Evolutionary conservation across 2,329 filamentous ascomycete genomes (phyloP).

Genomic region (Clonostachys rhizophaga): DNA sequence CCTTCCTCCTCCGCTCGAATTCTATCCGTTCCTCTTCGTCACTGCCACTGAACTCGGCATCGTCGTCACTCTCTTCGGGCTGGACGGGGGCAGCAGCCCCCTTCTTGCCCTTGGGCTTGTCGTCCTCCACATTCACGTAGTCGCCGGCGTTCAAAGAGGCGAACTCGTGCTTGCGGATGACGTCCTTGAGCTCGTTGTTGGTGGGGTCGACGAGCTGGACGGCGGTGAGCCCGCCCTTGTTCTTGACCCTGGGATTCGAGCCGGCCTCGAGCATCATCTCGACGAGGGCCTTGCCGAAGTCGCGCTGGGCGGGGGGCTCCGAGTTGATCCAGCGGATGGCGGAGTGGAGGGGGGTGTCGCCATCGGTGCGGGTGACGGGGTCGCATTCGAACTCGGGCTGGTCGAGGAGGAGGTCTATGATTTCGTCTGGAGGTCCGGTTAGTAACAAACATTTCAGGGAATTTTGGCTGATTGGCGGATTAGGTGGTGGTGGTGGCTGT

Average conservation of each 20-base stretch:
- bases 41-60: constrained; percentile 59
- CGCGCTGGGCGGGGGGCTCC: constrained; percentile 57
- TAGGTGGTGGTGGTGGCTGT: background rate
- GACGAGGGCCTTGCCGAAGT: constrained; percentile 62
- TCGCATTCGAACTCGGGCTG: constrained; percentile 84
- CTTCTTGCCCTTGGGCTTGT: constrained; percentile 39
- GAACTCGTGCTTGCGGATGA: constrained; percentile 70
- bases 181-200: constrained; percentile 55
- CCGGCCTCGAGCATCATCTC: constrained; percentile 82
- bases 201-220: constrained; percentile 69
- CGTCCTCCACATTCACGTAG: constrained; percentile 38
- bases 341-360: constrained; percentile 76
- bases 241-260: constrained; percentile 50
- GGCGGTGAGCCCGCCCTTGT: constrained; percentile 70
- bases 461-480: background rate
- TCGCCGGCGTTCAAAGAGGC: constrained; percentile 53
- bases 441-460: too few species aligned
- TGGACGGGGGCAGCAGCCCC: background rate
- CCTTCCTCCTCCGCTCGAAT: constrained; percentile 49
- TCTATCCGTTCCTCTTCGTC: constrained; percentile 61
- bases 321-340: constrained; percentile 74
- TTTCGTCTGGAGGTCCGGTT: constrained; percentile 51
- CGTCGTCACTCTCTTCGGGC: constrained; percentile 28
- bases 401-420: constrained; percentile 78
- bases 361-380: constrained; percentile 64